Evolutionary conservation across 2,329 filamentous ascomycete species (phyloP), one percentile per base, ranked within the genome.

Genomic region (Fusarium equiseti): DNA sequence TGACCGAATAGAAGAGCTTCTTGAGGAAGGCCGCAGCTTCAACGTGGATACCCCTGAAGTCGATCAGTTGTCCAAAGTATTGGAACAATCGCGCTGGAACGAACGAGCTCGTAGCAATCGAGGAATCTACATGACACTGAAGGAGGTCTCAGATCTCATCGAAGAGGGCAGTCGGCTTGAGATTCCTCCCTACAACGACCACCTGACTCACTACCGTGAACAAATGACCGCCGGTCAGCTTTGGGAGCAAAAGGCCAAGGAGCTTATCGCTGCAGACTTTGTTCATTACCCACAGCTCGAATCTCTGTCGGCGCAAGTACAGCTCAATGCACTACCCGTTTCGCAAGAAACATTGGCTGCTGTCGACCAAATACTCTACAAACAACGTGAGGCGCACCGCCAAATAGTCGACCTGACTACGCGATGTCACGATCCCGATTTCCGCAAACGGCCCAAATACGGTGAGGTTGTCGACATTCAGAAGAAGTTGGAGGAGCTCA

Each of bases 231-330:
- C 91, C 27, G 96, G 95, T 42, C 89, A 94, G 76, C 86, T 92
- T 48, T 99, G 96, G 96, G 96, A 98, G 82, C 86, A 89, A 50
- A 98, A 98, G 80, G 95, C 94, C 4, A 92, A 92, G 75, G 95
- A 99, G 78, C 85, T 99, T 56, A 97, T 98, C 82, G 88, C 90
- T n/a, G 94, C 94, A 11, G 95, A 98, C 76, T 87, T 91, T 44
- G 91, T 98, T 13, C 94, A 98, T 80, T 98, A 97, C 76, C 93
- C 95, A 56, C 96, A 99, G 78, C 88, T 99, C 1, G 96, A 98
- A 79, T 94, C 95, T 1, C 84, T 99, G 8, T 97, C 94, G 2
- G 89, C 89, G 52, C 95, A 98, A 81, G 95, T 95, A 2, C 83
- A 86, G 61, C 85, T 79, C 29, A 87, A 89, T 35, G 87, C 87